Percentiles rank a stretch among this genome's conserved stretches.
phyloP scores from a whole-genome alignment of 805 yeast species.

The Candida anglica region DNA sequence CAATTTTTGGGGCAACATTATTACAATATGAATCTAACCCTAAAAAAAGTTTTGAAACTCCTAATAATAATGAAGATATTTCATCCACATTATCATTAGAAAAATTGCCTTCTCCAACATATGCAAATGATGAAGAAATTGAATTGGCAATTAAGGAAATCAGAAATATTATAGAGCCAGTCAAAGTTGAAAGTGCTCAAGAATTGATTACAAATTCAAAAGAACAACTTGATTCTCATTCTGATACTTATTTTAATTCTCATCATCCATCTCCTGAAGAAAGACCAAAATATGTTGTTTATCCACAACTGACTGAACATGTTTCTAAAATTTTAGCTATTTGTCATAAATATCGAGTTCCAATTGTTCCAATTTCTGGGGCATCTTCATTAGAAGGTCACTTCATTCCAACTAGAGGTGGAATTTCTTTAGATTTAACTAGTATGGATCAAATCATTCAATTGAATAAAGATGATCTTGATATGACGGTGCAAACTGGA shows the following conservation, averaged over 20 bases:
- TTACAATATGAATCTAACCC: neutral
- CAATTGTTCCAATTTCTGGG: conserved; percentile 76
- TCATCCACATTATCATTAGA: conserved; percentile 11
- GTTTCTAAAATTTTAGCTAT: conserved; percentile 61
- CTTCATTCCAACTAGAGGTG: conserved; percentile 63
- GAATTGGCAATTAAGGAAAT: conserved; percentile 18
- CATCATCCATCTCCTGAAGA: conserved; percentile 26
- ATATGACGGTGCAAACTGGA: conserved; percentile 72
- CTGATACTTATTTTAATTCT: conserved; percentile 32
- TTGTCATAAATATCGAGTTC: conserved; percentile 57
- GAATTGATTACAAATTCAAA: conserved; percentile 16
- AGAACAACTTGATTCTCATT: conserved; percentile 18
- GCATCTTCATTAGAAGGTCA: conserved; percentile 85
- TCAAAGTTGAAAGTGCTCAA: conserved; percentile 9
- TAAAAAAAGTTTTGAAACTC: neutral
- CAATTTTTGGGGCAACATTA: neutral
- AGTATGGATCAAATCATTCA: conserved; percentile 55
- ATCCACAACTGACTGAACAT: conserved; percentile 62
- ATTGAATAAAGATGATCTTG: conserved; percentile 62
- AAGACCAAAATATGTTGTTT: conserved; percentile 44
- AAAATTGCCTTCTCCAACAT: conserved; percentile 16
- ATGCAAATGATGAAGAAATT: conserved; percentile 16
- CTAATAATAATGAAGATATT: neutral
- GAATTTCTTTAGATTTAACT: conserved; percentile 57
- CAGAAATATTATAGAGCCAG: conserved; percentile 8